phyloP scores from a whole-genome alignment of 129 eudicot species.

The Scalesia atractyloides region DNA sequence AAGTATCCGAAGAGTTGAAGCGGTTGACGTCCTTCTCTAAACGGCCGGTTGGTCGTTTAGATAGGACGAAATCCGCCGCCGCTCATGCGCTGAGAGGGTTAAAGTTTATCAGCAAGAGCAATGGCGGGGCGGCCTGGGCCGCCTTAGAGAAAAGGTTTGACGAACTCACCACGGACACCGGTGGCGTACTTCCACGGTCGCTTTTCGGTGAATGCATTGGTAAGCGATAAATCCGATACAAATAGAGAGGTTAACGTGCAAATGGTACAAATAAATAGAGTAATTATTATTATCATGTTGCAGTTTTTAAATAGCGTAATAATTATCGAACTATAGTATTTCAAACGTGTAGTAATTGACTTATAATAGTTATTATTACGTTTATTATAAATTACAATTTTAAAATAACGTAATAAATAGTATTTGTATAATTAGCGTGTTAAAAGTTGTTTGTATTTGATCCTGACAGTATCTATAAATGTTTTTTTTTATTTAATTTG shows the following conservation, averaged over 20 bases:
- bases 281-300: too few species aligned
- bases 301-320: too few species aligned
- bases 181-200: conserved; percentile 61
- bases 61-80: conserved; percentile 60
- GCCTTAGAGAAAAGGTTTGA: conserved; percentile 63
- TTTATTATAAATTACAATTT: too few species aligned
- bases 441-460: too few species aligned
- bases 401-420: too few species aligned
- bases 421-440: too few species aligned
- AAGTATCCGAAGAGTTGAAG: conserved; percentile 63
- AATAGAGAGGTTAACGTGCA: too few species aligned
- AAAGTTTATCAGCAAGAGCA: conserved; percentile 59
- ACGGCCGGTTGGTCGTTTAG: conserved; percentile 35
- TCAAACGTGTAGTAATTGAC: too few species aligned
- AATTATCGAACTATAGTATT: too few species aligned
- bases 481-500: neutral
- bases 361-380: too few species aligned
- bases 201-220: conserved; percentile 80
- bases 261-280: too few species aligned
- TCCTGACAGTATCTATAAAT: neutral
- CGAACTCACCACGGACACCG: conserved; percentile 36
- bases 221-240: conserved; percentile 27
- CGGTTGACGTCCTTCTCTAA: conserved; percentile 51
- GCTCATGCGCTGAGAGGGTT: conserved; percentile 56
- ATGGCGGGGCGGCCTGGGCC: conserved; percentile 61